Base-by-base conservation (phyloP, 2,329 filamentous ascomycete species). In the Botrytis cinerea region DNA sequence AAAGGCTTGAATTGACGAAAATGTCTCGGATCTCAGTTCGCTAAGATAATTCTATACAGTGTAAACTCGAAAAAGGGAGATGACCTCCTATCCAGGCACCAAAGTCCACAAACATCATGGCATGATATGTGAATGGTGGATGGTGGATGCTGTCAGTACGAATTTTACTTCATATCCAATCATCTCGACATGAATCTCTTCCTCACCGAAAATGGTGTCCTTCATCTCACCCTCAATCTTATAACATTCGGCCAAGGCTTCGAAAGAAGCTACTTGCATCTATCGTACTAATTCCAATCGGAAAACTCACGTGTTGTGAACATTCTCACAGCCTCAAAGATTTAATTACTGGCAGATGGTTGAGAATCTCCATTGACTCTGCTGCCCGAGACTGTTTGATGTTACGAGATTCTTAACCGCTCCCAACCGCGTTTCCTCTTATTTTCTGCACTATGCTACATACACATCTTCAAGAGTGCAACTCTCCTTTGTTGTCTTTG, bases 161-260 rank as follows among this genome's bases (percentile, higher is more conserved):
- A n/a, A 16, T 62, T 40, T 62, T 62, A 62, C 60, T 43, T 20
- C 22, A 20, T 43, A 51, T 28, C 35, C 25, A 68, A 38, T 57
- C 66, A 32, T 68, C 25, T 68, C 35, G n/a, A 48, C 35, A 57
- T 68, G 66, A 68, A 43, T 32, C 16, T 43, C n/a, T 32, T 63
- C 38, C 38, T 63, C 35, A n/a, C n/a, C 14, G 25, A n/a, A 54
- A 54, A 54, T 54, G n/a, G 14, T n/a, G 22, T 25, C 22, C 38
- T 63, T 22, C 25, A 9, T 63, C 51, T 16, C 61, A 45, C 61
- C 38, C n/a, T 63, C 38, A 25, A 5, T 40, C 28, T 22, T 48
- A 35, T 51, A 35, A 10, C 22, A 28, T 38, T 51, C 63, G 12
- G 0, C 7, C 3, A n/a, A 67, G 45, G 18, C 22, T 40, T 57